Evolutionary conservation across 1,139 yeast species (phyloP), one percentile per base, ranked within the genome.

Genomic region (Arxiozyma heterogenica): DNA sequence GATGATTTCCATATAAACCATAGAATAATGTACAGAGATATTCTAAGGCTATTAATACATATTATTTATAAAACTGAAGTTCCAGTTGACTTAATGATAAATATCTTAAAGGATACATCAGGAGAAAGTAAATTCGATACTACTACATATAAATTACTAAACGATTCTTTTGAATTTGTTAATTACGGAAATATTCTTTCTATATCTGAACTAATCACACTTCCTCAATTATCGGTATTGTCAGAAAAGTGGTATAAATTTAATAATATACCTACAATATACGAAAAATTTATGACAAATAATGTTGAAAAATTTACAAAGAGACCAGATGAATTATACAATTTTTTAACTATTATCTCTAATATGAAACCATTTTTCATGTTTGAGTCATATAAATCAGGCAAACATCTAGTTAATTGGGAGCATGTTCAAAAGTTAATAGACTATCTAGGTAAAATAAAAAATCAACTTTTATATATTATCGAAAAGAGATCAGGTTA

Each of bases 231-330:
- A 20, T 34, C 34, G 1, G 51, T 51, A 1, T 51, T 56, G 25
- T 55, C 59, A 4, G 39, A 53, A 23, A 51, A 41, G 43, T 59
- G 62, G 62, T 57, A 55, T 44, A 54, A 55, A 47, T 59, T 55
- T 43, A 49, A 50, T 18, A 41, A 49, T 20, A 34, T 49, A 20
- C 50, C 51, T 12, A 18, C 25, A 15, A 30, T 50, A 11, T 44
- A 53, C 21, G 44, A 46, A 21, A 39, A 39, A 15, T 50, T 41
- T 42, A 41, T 50, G 3, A 18, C 12, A n/a, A 15, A 39, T 23
- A 38, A 23, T 9, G n/a, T 8, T 6, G 34, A 22, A 15, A 23
- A 41, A 6, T n/a, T 41, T 23, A 41, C 23, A n/a, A 41, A 34
- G 18, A 21, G 7, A 18, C 12, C 34, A 9, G 47, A 12, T 4